phyloP scores from a whole-genome alignment of 2,329 filamentous ascomycete genomes.

The Colletotrichum sp. region DNA sequence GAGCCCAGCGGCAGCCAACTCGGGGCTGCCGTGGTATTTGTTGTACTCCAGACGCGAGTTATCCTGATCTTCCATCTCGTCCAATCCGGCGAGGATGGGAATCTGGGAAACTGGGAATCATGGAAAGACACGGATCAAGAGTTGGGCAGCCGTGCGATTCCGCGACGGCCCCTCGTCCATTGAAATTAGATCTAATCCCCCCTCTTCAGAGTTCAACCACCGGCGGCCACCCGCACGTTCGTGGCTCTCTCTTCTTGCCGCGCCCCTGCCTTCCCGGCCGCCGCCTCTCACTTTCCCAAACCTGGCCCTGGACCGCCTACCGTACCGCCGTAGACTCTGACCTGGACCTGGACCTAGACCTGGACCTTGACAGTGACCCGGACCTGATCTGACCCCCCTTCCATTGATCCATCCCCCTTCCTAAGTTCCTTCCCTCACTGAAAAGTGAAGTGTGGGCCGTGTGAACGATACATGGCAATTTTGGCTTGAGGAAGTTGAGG shows the following conservation, averaged over 20 bases:
- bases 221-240: background rate
- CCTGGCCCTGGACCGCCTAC: background rate
- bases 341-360: background rate
- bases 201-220: background rate
- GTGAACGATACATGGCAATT: conserved; percentile 5
- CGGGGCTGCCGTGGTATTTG: background rate
- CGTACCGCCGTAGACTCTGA: background rate
- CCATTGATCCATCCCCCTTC: background rate
- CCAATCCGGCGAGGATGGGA: background rate
- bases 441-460: conserved; percentile 8
- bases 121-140: background rate
- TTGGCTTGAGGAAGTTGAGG: conserved; percentile 4
- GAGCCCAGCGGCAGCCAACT: background rate
- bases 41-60: background rate
- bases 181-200: conserved; percentile 14
- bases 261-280: background rate
- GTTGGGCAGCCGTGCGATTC: background rate
- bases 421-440: background rate
- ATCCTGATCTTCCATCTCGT: background rate
- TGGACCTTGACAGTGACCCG: conserved; percentile 5
- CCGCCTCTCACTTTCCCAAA: conserved; percentile 5
- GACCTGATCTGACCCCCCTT: conserved; percentile 12
- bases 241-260: background rate
- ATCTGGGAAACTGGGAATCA: background rate
- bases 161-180: conserved; percentile 12